phyloP scores from a whole-genome alignment of 1,139 yeast species.

The Saccharomyces hybrid region DNA sequence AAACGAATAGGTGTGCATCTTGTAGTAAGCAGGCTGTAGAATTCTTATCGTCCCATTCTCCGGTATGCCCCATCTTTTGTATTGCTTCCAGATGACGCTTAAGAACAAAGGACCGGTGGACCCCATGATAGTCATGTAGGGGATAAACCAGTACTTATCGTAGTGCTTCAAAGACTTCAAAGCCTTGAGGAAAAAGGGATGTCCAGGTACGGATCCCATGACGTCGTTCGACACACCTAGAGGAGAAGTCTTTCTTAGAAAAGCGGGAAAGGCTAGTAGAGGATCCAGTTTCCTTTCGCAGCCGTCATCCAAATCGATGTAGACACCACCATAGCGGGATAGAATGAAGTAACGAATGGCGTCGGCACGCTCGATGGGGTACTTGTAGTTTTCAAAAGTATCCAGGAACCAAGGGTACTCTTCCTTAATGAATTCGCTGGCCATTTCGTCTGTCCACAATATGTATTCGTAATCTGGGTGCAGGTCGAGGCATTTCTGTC shows the following conservation, averaged over 20 bases:
- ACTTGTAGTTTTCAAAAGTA: constrained; percentile 71
- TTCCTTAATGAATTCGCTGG: constrained; percentile 68
- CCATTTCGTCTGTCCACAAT: constrained; percentile 84
- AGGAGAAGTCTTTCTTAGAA: constrained; percentile 80
- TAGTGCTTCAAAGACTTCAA: constrained; percentile 58
- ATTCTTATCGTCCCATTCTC: constrained; percentile 58
- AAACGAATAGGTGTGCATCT: constrained; percentile 49
- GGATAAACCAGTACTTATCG: constrained; percentile 68
- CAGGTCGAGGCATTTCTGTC: constrained; percentile 61
- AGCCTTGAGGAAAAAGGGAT: constrained; percentile 73
- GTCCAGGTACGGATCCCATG: constrained; percentile 82
- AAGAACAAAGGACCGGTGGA: constrained; percentile 89
- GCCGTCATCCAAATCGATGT: constrained; percentile 86
- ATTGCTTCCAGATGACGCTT: constrained; percentile 81
- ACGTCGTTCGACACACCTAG: constrained; percentile 94
- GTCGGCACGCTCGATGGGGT: constrained; percentile 85
- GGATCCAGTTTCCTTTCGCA: constrained; percentile 76
- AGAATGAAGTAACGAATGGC: constrained; percentile 86
- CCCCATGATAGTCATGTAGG: constrained; percentile 87
- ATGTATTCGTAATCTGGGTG: constrained; percentile 87
- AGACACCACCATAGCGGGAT: constrained; percentile 80
- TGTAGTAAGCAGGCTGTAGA: constrained; percentile 65
- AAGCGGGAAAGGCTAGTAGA: constrained; percentile 71
- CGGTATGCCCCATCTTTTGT: constrained; percentile 67
- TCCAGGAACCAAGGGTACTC: constrained; percentile 80